Evolutionary conservation across 306 rosid species (phyloP), one percentile per base, ranked within the genome.

Genomic region (Dicorynia guianensis): DNA sequence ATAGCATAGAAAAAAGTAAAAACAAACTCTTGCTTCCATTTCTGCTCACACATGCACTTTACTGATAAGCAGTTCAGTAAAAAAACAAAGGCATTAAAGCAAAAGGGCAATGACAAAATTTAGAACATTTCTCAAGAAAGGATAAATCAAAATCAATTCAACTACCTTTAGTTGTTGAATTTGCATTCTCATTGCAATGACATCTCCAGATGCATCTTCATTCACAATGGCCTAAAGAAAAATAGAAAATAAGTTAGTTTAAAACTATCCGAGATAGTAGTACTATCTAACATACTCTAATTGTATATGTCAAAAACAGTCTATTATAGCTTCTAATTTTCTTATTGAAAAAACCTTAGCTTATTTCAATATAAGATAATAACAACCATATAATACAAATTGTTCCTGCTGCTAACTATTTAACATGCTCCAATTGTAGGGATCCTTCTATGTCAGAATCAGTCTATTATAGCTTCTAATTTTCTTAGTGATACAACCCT

Each of bases 171-270:
- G 93, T 71, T 95, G 97, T 71, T 95, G 98, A 85, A 95, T 95
- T 86, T 95, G 98, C 54, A 95, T 35, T 86, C 90, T 90, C 98
- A 95, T 90, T 81, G 97, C 81, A 82, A 95, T 87, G 71, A 95
- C 97, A 87, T 95, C 97, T 76, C 99, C 99, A 10, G 97, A 90
- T 18, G 97, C 85, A 64, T 95, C 99, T 84, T 95, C 99, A 50
- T 95, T 95, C 72, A 95, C 93, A 79, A 95, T 90, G 67, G 99
- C 99, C 99, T 95, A 80, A 43, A 72, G 20, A 83, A 68, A 74
- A 66, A 58, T 43, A 42, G 14, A 50, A 67, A 80, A 38, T 47
- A 63, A 48, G 17, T 54, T 47, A 20, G 5, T 44, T 55, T 66
- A 33, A 17, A 53, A 52, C 34, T 39, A 46, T 8, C 38, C 36